Percentiles rank a stretch among this genome's conserved stretches.
These are phyloP conservation scores for Chernovozyma sophiae-reginae DNA, from an alignment of 1,139 yeast species.

Conservation along the genomic window DNA sequence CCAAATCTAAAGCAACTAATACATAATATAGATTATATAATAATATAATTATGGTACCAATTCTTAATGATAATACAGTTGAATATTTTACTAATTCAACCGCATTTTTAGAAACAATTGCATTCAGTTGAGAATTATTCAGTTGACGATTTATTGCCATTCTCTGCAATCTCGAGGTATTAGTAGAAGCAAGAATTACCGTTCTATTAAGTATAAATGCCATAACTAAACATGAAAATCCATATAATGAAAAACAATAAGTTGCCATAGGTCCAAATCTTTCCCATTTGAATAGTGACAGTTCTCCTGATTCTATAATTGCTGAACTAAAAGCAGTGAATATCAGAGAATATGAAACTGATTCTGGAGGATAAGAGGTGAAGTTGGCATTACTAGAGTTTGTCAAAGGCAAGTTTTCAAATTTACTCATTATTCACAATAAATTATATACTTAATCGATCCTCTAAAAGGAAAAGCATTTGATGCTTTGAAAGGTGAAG, in stretches of 20 bases:
- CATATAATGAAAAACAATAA: slow-evolving; percentile 35
- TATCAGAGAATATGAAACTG: neutral
- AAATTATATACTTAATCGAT: too few species aligned
- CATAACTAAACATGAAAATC: slow-evolving; percentile 51
- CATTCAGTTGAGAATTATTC: neutral
- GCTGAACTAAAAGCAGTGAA: neutral
- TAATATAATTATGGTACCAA: slow-evolving; percentile 33
- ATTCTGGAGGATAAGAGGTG: too few species aligned
- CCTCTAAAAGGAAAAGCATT: too few species aligned
- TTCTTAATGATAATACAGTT: slow-evolving; percentile 24
- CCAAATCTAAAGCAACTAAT: slow-evolving; percentile 33
- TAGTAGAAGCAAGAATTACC: slow-evolving; percentile 60
- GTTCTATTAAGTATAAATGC: slow-evolving; percentile 65
- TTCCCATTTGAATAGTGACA: slow-evolving; percentile 2
- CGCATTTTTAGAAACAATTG: neutral
- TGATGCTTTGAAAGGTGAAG: too few species aligned
- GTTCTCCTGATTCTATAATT: neutral
- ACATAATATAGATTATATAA: slow-evolving; percentile 30
- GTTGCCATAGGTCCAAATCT: slow-evolving; percentile 9
- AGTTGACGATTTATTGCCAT: neutral
- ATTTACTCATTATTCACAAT: too few species aligned
- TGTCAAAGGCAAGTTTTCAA: too few species aligned
- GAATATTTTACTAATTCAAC: neutral
- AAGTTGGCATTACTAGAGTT: too few species aligned
- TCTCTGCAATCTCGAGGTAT: slow-evolving; percentile 28